These are phyloP conservation scores for Centella asiatica DNA, from an alignment of 129 eudicot species.

Conservation along the genomic window DNA sequence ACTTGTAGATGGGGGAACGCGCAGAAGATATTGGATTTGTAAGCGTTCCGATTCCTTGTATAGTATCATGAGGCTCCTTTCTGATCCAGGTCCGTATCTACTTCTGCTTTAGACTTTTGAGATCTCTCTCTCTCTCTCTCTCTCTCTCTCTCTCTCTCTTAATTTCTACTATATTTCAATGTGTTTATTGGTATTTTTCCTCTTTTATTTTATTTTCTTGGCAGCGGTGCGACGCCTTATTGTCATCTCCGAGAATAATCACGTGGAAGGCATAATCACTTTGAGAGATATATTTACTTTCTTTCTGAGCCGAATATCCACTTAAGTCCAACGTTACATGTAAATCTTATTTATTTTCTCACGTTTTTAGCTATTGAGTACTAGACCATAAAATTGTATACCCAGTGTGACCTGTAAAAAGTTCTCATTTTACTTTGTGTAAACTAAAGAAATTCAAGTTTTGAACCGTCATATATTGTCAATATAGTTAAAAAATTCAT, in stretches of 20 bases:
- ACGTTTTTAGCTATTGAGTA: too few relatives aligned
- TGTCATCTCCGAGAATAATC: constrained; percentile 35
- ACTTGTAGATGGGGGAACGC: constrained; percentile 27
- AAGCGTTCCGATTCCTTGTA: constrained; percentile 55
- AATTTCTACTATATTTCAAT: not conserved
- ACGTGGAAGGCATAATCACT: constrained; percentile 60
- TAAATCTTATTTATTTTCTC: too few relatives aligned
- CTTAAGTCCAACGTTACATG: not conserved
- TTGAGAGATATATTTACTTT: constrained; percentile 50
- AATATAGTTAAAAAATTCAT: too few relatives aligned
- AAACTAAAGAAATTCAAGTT: too few relatives aligned
- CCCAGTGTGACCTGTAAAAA: too few relatives aligned
- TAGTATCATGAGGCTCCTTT: constrained; percentile 50
- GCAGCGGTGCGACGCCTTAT: constrained; percentile 59
- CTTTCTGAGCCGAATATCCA: constrained; percentile 4
- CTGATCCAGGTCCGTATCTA: constrained; percentile 43
- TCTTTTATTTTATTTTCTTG: too few relatives aligned
- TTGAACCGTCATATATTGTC: too few relatives aligned
- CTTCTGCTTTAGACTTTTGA: too few relatives aligned
- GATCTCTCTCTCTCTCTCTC: too few relatives aligned
- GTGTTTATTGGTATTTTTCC: not conserved
- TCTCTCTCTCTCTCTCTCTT: too few relatives aligned
- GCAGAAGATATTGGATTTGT: constrained; percentile 39
- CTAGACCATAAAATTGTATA: too few relatives aligned
- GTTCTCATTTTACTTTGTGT: too few relatives aligned